Evolutionary conservation across 495 filamentous ascomycete species (phyloP), one percentile per base, ranked within the genome.

Genomic region (Lindgomyces ingoldianus): DNA sequence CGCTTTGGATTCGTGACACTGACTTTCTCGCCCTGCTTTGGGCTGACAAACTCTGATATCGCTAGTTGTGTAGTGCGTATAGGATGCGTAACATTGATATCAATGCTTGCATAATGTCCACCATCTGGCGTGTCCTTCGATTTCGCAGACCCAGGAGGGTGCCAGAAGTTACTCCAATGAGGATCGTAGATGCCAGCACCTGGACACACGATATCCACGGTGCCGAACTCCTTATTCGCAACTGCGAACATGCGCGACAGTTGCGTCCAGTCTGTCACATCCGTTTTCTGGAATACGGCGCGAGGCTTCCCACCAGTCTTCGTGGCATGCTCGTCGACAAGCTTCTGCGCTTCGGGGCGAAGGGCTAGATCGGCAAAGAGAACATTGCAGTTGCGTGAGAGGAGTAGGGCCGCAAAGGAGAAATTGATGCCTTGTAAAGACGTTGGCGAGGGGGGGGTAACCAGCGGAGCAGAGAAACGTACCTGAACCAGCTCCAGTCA

Each of bases 401-500:
- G 77, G 25, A 90, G 81, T 21, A 85, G 65, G 27, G 77, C 74
- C 8, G 85, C 82, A 66, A 89, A 89, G 58, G 75, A 75, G 55
- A 86, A 79, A 72, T 87, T 88, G 60, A 84, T 85, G n/a, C 79
- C 77, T 79, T 44, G 4, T 30, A n/a, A 12, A 12, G 33, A 50
- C 21, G 45, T 8, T 41, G 3, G 11, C 26, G 21, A 19, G 53
- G 9, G 19, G 2, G 24, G 6, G 8, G 21, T 18, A 4, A 19
- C 3, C 3, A 33, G 25, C 21, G 27, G 19, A 55, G 30, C 39
- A 9, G 11, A 80, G 41, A 29, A 24, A 55, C 42, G 36, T 76
- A 86, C 87, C 87, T 55, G 87, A 89, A 57, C 87, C 87, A 42
- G 85, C 87, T 6, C 87, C 87, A 26, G 87, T 90, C 21, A 89